phyloP scores from a whole-genome alignment of 2,329 filamentous ascomycete genomes.

The Neofusicoccum umdonicola region DNA sequence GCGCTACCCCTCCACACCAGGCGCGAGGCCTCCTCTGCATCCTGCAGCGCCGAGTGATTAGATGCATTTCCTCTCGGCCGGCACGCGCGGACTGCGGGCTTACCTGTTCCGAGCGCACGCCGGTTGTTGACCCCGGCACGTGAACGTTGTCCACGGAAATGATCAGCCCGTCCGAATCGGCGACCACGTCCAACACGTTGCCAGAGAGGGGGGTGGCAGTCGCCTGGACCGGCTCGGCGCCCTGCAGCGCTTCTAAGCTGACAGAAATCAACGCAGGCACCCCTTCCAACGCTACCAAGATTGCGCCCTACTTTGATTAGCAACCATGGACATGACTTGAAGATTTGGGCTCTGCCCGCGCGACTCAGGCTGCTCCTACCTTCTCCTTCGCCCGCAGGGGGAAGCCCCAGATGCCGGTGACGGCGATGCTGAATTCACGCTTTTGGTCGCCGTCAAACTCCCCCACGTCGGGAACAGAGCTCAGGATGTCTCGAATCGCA shows the following conservation, averaged over 20 bases:
- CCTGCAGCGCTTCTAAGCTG: conserved; percentile 50
- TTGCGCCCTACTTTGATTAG: conserved; percentile 18
- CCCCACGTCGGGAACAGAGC: not conserved
- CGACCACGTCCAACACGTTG: conserved; percentile 62
- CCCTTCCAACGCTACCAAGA: conserved; percentile 45
- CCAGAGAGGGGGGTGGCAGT: conserved; percentile 54
- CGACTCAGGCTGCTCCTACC: conserved; percentile 36
- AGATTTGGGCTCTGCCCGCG: conserved; percentile 24
- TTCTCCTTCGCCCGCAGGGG: conserved; percentile 23
- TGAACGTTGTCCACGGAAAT: conserved; percentile 57
- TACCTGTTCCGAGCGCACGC: conserved; percentile 33
- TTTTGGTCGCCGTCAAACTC: conserved; percentile 18
- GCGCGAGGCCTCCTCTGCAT: not conserved
- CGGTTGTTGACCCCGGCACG: conserved; percentile 48
- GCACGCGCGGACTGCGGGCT: conserved; percentile 15
- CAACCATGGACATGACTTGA: not conserved
- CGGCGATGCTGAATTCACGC: conserved; percentile 39
- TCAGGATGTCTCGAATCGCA: conserved; percentile 34
- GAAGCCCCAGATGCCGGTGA: conserved; percentile 53
- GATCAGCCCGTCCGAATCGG: conserved; percentile 27
- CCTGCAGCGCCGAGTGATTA: conserved; percentile 4
- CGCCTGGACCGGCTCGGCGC: conserved; percentile 34
- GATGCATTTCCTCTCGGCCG: conserved; percentile 14
- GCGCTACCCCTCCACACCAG: not conserved
- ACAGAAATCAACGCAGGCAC: conserved; percentile 65